These are phyloP conservation scores for Cladosporium colombiae DNA, from an alignment of 2,329 filamentous ascomycete genomes.

Conservation along the genomic window DNA sequence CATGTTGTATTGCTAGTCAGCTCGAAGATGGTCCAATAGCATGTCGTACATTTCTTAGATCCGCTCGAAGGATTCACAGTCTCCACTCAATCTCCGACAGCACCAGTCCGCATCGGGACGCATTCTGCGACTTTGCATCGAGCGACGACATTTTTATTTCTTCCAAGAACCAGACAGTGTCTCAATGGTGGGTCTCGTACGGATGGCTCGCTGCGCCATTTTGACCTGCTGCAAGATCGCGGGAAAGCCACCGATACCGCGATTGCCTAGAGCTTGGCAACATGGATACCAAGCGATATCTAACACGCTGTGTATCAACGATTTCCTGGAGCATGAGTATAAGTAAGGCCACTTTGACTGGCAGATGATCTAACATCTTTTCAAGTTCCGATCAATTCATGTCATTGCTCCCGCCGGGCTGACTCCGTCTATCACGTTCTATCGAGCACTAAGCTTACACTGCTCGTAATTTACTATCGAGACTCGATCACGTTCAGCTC, in stretches of 20 bases:
- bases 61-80: not conserved
- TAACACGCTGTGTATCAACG: not conserved
- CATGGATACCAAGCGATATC: not conserved
- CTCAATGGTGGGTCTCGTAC: not conserved
- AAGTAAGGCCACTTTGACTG: not conserved
- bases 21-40: not conserved
- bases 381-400: not conserved
- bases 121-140: constrained; percentile 10
- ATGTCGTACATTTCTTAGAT: not conserved
- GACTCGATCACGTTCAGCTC: not conserved
- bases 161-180: not conserved
- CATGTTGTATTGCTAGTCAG: not conserved
- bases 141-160: not conserved
- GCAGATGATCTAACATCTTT: not conserved
- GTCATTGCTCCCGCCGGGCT: not conserved
- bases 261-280: not conserved
- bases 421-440: not conserved
- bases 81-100: not conserved
- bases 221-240: not conserved
- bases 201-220: not conserved
- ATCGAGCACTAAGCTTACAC: not conserved
- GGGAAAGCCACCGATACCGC: not conserved
- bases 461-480: not conserved
- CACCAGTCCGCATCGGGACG: not conserved
- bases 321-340: not conserved